Conservation (phyloP, 2,329 filamentous ascomycete species). For the Phialophora chinensis region DNA sequence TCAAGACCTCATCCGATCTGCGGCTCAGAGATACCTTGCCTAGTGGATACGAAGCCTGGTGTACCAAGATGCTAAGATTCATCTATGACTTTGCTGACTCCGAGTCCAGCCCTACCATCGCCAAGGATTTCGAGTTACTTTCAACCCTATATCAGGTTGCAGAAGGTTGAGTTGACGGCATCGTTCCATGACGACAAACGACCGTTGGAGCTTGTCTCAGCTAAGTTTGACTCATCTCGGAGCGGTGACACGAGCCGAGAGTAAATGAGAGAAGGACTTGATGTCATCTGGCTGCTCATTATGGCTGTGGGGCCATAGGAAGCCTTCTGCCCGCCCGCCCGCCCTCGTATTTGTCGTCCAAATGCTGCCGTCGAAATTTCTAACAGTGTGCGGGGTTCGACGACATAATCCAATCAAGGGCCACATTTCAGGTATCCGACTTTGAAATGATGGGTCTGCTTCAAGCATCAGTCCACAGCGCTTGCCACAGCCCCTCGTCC, state of each 20-base stretch:
- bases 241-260: background rate
- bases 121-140: slow-evolving; percentile 49
- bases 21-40: slow-evolving; percentile 47
- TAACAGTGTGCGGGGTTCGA: background rate
- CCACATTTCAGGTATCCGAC: background rate
- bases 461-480: background rate
- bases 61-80: slow-evolving; percentile 49
- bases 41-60: slow-evolving; percentile 50
- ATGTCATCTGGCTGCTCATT: background rate
- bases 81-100: slow-evolving; percentile 46
- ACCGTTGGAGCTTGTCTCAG: background rate
- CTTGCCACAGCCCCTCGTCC: background rate
- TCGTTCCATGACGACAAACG: background rate
- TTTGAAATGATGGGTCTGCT: background rate
- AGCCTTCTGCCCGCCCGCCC: background rate
- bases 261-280: background rate
- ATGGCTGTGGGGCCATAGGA: background rate
- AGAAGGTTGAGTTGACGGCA: slow-evolving; percentile 17
- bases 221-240: background rate
- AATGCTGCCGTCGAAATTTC: background rate
- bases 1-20: slow-evolving; percentile 47
- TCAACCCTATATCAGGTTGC: slow-evolving; percentile 29
- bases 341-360: background rate
- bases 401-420: background rate
- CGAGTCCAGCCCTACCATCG: slow-evolving; percentile 47